phyloP scores from a whole-genome alignment of 306 rosid genomes.

The Nissolia schottii region DNA sequence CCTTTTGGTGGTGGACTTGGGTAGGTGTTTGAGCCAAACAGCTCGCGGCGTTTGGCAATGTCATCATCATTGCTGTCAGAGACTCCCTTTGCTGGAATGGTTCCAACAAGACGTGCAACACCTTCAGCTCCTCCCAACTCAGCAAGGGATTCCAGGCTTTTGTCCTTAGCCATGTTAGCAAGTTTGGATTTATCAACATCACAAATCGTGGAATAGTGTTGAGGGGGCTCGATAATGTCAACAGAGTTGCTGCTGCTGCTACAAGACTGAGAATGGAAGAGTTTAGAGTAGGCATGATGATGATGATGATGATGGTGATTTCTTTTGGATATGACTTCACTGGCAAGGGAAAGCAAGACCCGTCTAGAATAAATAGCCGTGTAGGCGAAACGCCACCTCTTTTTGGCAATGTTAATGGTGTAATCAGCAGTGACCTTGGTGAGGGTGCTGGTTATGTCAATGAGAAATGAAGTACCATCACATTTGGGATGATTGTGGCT shows the following conservation, averaged over 20 bases:
- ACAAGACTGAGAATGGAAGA: conserved; percentile 23
- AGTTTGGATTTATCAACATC: conserved; percentile 32
- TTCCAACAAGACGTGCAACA: conserved; percentile 34
- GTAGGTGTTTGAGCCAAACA: conserved; percentile 70
- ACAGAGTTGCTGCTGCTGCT: background rate
- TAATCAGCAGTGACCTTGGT: conserved; percentile 17
- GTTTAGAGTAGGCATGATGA: conserved; percentile 13
- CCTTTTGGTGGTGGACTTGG: conserved; percentile 60
- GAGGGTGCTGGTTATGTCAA: conserved; percentile 23
- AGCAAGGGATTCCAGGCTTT: conserved; percentile 14
- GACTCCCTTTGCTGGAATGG: conserved; percentile 48
- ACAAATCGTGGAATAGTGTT: background rate
- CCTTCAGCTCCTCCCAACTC: conserved; percentile 46
- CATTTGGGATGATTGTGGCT: background rate
- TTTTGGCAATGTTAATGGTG: conserved; percentile 35
- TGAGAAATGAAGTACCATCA: conserved; percentile 11
- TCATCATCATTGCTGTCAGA: conserved; percentile 27
- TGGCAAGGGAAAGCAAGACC: conserved; percentile 48
- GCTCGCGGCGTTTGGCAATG: conserved; percentile 24
- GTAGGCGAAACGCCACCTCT: conserved; percentile 63
- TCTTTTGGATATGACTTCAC: conserved; percentile 32
- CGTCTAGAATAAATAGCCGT: conserved; percentile 47
- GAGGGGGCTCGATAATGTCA: conserved; percentile 32
- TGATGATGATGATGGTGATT: too few species aligned
- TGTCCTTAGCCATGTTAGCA: conserved; percentile 48